Conservation (phyloP, 2,329 filamentous ascomycete species). For the Alternaria infectoria region DNA sequence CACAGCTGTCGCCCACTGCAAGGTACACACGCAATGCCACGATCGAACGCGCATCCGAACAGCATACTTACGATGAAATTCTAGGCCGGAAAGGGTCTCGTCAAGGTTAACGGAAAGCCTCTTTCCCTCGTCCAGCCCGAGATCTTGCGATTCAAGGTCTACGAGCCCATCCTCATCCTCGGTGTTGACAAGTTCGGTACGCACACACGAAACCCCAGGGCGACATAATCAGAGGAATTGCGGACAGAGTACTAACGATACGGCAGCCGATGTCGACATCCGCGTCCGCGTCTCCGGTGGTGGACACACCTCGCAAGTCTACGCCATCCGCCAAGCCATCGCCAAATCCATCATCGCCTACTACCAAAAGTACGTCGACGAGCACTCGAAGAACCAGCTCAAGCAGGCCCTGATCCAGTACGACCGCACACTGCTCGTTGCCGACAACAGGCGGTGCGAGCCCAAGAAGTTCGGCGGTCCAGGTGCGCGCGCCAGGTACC, state of each 20-base stretch:
- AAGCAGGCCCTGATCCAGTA: constrained; percentile 97
- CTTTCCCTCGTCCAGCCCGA: constrained; percentile 93
- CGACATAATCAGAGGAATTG: constrained; percentile 19
- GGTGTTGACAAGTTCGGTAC: constrained; percentile 92
- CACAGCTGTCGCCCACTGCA: constrained; percentile 88
- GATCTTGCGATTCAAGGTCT: constrained; percentile 99
- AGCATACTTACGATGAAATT: constrained; percentile 34
- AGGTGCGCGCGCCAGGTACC: constrained; percentile 94
- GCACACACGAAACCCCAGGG: constrained; percentile 25
- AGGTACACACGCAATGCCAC: constrained; percentile 63
- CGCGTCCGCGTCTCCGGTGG: constrained; percentile 94
- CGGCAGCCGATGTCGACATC: constrained; percentile 83
- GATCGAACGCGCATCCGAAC: constrained; percentile 28
- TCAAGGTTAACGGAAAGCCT: constrained; percentile 99
- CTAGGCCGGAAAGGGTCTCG: constrained; percentile 80
- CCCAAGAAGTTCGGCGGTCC: constrained; percentile 98
- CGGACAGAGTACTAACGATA: constrained; percentile 14
- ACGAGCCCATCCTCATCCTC: constrained; percentile 97
- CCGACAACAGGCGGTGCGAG: constrained; percentile 98
- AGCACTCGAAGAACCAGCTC: constrained; percentile 99
- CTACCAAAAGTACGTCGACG: constrained; percentile 99
- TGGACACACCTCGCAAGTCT: constrained; percentile 97
- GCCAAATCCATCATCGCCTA: constrained; percentile 95
- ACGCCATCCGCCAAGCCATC: constrained; percentile 98
- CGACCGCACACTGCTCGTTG: constrained; percentile 96